phyloP scores from a whole-genome alignment of 164 flowering plant species.

The Stephania japonica region DNA sequence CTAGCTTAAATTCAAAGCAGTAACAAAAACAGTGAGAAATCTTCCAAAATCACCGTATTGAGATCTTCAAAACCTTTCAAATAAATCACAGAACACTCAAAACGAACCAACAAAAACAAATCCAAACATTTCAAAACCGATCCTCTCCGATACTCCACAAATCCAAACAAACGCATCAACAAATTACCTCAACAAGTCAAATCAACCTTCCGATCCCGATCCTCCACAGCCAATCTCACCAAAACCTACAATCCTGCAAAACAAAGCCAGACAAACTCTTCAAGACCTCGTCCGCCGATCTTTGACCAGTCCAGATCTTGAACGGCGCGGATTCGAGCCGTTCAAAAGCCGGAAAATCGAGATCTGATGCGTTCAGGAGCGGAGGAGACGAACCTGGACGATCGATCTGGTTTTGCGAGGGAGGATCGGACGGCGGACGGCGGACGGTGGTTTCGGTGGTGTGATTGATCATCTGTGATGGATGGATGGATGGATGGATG shows the following conservation, averaged over 20 bases:
- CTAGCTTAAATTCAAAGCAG: background rate
- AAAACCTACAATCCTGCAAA: conserved; percentile 5
- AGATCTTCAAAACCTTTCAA: background rate
- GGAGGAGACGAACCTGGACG: background rate
- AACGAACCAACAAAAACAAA: background rate
- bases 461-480: conserved; percentile 1
- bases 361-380: background rate
- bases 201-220: background rate
- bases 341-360: background rate
- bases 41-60: background rate
- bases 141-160: background rate
- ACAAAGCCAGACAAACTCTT: background rate
- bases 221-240: background rate
- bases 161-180: background rate
- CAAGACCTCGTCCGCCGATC: background rate
- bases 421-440: conserved; percentile 3
- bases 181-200: background rate
- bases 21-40: background rate
- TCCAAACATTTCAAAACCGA: background rate
- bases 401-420: background rate
- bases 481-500: no score
- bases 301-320: background rate
- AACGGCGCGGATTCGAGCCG: background rate
- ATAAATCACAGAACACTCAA: background rate
- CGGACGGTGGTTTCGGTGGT: conserved; percentile 2